Base-by-base conservation (phyloP, 805 yeast genomes). In the Candida mattraensis region DNA sequence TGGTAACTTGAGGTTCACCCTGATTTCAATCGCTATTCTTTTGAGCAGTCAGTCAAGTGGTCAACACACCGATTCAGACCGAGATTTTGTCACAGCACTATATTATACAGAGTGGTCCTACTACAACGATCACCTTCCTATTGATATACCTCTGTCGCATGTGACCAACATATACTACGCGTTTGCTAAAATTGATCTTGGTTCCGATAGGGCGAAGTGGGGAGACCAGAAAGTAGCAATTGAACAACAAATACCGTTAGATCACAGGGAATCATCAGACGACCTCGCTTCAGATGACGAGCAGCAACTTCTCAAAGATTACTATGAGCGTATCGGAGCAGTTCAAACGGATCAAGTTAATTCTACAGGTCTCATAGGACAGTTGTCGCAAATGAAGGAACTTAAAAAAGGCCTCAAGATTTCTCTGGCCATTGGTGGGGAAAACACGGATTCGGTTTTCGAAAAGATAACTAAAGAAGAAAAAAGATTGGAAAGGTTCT, bases 351-450 rank as follows among this genome's bases (percentile, higher is more conserved):
- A 18, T 7, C 16, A 39, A 8, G 13, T 46, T 8, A 11, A 36
- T 8, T 47, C 55, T 2, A 30, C 36, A 11, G 66, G 67, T 1
- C 15, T 53, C 0, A 26, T 61, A 10, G 63, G 59, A 2, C 66
- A 62, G 30, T 31, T 63, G 2, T 40, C 50, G 3, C 57, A 53
- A 24, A 15, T 63, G 35, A 60, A 51, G 34, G 13, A 18, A 7
- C 16, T 53, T 1, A 53, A 58, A 6, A 44, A 46, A 3, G 47
- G 69, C 22, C 53, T 87, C 20, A 77, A 79, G 42, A 65, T 80
- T 0, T 64, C 78, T 3, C 69, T 88, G 72, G 81, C 96, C 0
- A 72, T 91, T 38, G 99, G 99, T 5, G 99, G 99, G 0, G 62
- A 64, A 9, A 80, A 88, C 25, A 66, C 78, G 0, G 60, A 58